Percentiles rank a stretch among this genome's conserved stretches.
Evolutionary conservation across 2,329 filamentous ascomycete genomes (phyloP).

Genomic region (Talaromyces sp.): DNA sequence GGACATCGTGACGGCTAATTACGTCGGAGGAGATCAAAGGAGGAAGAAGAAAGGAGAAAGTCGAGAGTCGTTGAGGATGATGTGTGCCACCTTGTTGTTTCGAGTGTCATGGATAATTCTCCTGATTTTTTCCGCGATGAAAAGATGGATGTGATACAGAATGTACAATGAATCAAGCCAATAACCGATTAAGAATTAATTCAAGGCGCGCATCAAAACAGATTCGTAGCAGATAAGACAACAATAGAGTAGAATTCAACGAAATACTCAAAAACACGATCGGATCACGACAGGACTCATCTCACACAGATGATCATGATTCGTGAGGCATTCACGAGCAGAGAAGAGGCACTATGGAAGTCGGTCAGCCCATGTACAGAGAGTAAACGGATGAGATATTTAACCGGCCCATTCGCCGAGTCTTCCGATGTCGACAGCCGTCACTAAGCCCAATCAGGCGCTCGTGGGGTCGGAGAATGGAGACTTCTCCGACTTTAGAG

Average conservation of each 20-base stretch:
- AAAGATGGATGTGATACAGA: not conserved
- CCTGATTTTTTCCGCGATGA: too few species aligned
- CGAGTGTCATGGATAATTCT: slow-evolving; percentile 1
- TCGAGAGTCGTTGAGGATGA: not conserved
- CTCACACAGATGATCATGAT: not conserved
- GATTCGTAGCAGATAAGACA: not conserved
- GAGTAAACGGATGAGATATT: not conserved
- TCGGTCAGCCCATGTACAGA: not conserved
- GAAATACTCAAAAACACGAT: not conserved
- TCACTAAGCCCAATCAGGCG: not conserved
- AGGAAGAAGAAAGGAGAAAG: not conserved
- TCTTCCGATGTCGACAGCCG: slow-evolving; percentile 3
- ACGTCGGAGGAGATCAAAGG: not conserved
- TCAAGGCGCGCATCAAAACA: not conserved
- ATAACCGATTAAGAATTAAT: not conserved
- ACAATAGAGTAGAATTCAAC: not conserved
- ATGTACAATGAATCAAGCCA: slow-evolving; percentile 2
- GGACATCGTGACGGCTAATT: slow-evolving; percentile 24
- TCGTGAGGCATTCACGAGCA: not conserved
- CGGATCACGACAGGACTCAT: not conserved
- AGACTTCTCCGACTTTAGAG: not conserved
- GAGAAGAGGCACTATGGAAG: not conserved
- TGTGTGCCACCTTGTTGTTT: not conserved
- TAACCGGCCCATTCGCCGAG: slow-evolving; percentile 8
- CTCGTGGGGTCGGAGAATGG: slow-evolving; percentile 2